Conservation (phyloP, 176 grass and related monocot species). For the Zizania latifolia region DNA sequence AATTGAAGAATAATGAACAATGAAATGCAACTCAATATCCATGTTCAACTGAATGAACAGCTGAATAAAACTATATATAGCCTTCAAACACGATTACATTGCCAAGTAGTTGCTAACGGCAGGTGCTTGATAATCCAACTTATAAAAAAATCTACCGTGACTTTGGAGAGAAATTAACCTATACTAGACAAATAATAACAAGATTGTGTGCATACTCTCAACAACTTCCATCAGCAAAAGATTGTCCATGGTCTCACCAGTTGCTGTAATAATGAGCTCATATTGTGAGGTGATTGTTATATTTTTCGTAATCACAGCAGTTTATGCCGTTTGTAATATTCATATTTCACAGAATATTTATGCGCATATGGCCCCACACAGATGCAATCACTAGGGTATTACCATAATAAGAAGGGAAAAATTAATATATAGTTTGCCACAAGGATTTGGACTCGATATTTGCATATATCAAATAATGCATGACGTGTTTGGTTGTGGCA, state of each 20-base stretch:
- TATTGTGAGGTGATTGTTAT: background rate
- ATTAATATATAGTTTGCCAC: background rate
- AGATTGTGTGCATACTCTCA: background rate
- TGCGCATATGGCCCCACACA: background rate
- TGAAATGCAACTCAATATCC: background rate
- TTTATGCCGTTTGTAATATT: background rate
- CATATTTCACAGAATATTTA: background rate
- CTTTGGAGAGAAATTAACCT: background rate
- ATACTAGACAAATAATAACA: background rate
- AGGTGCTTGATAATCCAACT: background rate
- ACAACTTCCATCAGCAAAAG: background rate
- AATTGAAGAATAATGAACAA: background rate
- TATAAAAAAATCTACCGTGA: background rate
- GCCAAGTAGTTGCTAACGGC: background rate
- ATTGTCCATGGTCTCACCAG: background rate
- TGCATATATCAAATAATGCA: background rate
- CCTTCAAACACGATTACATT: background rate
- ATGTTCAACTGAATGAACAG: background rate
- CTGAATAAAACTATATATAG: background rate
- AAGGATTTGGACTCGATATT: background rate
- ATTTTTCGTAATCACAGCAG: background rate
- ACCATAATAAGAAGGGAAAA: background rate
- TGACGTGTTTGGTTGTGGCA: background rate
- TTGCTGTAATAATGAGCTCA: background rate
- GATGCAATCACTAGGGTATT: background rate